Conservation (phyloP, 495 filamentous ascomycete genomes). For the Cercophora samala region DNA sequence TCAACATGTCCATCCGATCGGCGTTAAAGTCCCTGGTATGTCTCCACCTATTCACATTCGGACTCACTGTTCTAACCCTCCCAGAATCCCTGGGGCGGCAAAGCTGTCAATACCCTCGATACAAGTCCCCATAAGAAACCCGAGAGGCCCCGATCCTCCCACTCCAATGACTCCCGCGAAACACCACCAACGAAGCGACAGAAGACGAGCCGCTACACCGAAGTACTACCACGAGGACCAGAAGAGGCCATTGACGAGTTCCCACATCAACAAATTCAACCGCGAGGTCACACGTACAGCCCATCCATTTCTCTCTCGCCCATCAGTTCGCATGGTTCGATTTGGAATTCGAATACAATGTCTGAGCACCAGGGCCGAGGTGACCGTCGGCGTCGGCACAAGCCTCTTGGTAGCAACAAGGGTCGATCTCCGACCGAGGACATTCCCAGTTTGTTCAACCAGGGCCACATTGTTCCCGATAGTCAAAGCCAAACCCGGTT, state of each 20-base stretch:
- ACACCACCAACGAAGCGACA: slow-evolving; percentile 31
- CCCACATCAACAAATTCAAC: neutral
- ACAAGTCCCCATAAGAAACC: neutral
- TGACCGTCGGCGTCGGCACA: neutral
- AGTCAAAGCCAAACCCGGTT: neutral
- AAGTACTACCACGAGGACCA: neutral
- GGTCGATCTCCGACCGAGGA: neutral
- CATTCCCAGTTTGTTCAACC: neutral
- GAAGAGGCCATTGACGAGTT: slow-evolving; percentile 25
- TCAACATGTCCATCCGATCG: slow-evolving; percentile 17
- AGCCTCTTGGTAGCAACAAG: slow-evolving; percentile 2
- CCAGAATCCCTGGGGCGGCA: neutral
- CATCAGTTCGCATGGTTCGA: neutral
- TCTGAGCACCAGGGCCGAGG: neutral
- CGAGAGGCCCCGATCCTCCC: neutral
- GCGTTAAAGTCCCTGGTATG: neutral
- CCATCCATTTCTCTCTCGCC: neutral
- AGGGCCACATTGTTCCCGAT: neutral
- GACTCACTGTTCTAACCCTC: neutral
- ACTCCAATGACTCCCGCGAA: neutral
- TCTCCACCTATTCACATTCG: neutral
- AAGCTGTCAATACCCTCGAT: slow-evolving; percentile 16
- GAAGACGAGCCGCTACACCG: slow-evolving; percentile 14
- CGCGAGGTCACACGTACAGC: neutral
- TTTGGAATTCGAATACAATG: neutral